phyloP scores from a whole-genome alignment of 192 early-diverging fungal species.

The Coemansia sp. region DNA sequence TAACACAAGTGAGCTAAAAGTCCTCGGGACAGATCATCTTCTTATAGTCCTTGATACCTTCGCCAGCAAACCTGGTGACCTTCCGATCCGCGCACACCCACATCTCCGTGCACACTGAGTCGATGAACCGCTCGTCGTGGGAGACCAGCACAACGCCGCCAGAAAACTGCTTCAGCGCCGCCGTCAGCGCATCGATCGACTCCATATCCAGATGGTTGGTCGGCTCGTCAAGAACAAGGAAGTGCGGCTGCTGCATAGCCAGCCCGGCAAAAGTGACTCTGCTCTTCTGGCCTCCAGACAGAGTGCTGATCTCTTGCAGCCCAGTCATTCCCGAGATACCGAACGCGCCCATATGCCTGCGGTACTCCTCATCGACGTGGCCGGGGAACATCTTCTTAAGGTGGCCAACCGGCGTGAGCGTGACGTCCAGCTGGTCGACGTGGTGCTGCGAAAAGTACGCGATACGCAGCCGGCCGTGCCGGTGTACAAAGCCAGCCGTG shows the following conservation, averaged over 20 bases:
- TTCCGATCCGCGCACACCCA: conserved; percentile 91
- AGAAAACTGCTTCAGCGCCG: conserved; percentile 81
- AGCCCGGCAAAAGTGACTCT: conserved; percentile 96
- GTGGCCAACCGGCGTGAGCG: conserved; percentile 79
- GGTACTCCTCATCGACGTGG: conserved; percentile 92
- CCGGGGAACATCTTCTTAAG: conserved; percentile 88
- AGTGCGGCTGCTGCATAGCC: conserved; percentile 84
- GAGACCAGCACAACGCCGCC: conserved; percentile 96
- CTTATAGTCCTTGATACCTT: conserved; percentile 83
- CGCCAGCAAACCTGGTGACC: conserved; percentile 83
- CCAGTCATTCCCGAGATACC: conserved; percentile 96
- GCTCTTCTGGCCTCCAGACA: conserved; percentile 97
- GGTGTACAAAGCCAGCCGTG: conserved; percentile 72
- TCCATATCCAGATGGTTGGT: conserved; percentile 90
- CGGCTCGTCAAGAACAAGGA: conserved; percentile 97
- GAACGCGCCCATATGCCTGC: conserved; percentile 88
- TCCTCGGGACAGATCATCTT: conserved; percentile 52
- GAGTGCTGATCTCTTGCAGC: conserved; percentile 89
- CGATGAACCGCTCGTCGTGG: conserved; percentile 97
- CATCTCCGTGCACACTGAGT: conserved; percentile 77
- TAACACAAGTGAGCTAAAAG: neutral
- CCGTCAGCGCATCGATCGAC: conserved; percentile 92
- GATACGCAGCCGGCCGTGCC: conserved; percentile 91
- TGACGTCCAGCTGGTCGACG: conserved; percentile 94
- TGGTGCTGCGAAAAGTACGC: conserved; percentile 98